A percentile compares a stretch with the other conserved stretches of the same genome.
Evolutionary conservation across 2,329 filamentous ascomycete genomes (phyloP).

Genomic region (Exophiala alcalophila): DNA sequence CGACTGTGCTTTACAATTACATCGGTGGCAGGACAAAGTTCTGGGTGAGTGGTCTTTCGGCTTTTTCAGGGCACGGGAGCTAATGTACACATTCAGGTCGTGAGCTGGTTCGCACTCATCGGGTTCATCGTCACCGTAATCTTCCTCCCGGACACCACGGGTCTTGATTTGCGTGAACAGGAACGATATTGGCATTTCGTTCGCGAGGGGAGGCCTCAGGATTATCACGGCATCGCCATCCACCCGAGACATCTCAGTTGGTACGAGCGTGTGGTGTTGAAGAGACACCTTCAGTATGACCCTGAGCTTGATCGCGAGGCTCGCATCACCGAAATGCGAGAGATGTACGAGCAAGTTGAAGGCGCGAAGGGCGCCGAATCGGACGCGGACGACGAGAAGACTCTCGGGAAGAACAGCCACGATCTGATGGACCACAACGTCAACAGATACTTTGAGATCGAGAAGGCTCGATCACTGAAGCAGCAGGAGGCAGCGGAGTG

Average conservation of each 20-base stretch:
- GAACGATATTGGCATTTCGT: conserved; percentile 9
- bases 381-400: conserved; percentile 10
- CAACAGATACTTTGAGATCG: conserved; percentile 14
- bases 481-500: no score
- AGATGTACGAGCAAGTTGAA: conserved; percentile 6
- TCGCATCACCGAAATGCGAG: background rate
- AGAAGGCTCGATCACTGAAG: no score
- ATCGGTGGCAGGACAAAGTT: conserved; percentile 60
- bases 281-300: conserved; percentile 4
- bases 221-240: conserved; percentile 8
- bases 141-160: conserved; percentile 79
- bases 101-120: conserved; percentile 89
- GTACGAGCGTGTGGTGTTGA: conserved; percentile 3
- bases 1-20: conserved; percentile 91
- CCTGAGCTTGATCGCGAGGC: conserved; percentile 2
- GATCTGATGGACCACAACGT: conserved; percentile 11
- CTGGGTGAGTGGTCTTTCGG: background rate
- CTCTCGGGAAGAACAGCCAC: conserved; percentile 2
- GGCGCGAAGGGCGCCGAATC: conserved; percentile 7
- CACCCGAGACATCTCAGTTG: conserved; percentile 7
- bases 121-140: conserved; percentile 78
- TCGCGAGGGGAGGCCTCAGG: conserved; percentile 3
- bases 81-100: conserved; percentile 78
- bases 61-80: conserved; percentile 41
- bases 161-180: conserved; percentile 11